Percentiles rank a stretch among this genome's conserved stretches.
These are phyloP conservation scores for Dactylellina cionopaga DNA, from an alignment of 2,329 filamentous ascomycete genomes.

Conservation along the genomic window DNA sequence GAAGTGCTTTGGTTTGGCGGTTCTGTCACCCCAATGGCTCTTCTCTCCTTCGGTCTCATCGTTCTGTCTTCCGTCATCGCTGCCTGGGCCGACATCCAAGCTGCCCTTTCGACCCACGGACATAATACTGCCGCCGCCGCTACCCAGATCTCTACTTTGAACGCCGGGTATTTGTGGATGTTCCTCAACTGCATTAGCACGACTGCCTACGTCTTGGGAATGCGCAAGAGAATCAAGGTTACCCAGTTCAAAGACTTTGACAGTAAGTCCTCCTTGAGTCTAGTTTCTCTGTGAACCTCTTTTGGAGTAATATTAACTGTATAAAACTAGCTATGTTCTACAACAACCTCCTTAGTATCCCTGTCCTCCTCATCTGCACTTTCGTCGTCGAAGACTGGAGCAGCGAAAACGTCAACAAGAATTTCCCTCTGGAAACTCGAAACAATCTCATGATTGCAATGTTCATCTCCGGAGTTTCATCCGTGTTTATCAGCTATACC, in stretches of 20 bases:
- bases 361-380: conserved; percentile 83
- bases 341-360: conserved; percentile 97
- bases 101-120: conserved; percentile 75
- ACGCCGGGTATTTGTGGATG: conserved; percentile 98
- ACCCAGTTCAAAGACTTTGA: conserved; percentile 99
- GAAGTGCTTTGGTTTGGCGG: conserved; percentile 99
- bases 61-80: conserved; percentile 93
- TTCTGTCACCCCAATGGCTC: conserved; percentile 83
- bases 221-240: conserved; percentile 98
- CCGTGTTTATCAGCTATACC: conserved; percentile 99
- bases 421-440: conserved; percentile 85
- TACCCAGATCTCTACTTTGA: conserved; percentile 84
- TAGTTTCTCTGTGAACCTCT: background rate
- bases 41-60: conserved; percentile 96
- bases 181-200: conserved; percentile 94
- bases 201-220: conserved; percentile 85
- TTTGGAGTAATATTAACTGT: conserved; percentile 60
- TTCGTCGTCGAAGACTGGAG: conserved; percentile 93
- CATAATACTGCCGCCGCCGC: conserved; percentile 69
- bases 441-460: conserved; percentile 85
- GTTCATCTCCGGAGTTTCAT: conserved; percentile 90
- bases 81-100: conserved; percentile 95
- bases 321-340: conserved; percentile 90
- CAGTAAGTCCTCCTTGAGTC: conserved; percentile 72
- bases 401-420: conserved; percentile 78